A percentile compares a stretch with the other conserved stretches of the same genome.
Evolutionary conservation across 257 asterid species (phyloP).

Genomic region (Oldenlandia corymbosa): DNA sequence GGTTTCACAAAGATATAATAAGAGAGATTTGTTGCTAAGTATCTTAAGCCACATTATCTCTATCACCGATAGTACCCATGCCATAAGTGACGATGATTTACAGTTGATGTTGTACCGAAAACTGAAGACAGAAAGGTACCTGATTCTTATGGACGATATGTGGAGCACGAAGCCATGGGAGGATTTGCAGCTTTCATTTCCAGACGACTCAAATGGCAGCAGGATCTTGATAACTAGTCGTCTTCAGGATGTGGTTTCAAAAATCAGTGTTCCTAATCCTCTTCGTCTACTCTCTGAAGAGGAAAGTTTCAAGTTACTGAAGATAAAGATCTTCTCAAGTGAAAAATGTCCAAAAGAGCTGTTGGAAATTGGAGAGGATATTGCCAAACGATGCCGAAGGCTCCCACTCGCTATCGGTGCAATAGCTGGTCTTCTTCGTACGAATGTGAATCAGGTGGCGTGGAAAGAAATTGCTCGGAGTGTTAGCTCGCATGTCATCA

Average conservation of each 20-base stretch:
- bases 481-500: background rate
- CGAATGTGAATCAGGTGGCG: background rate
- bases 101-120: background rate
- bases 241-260: background rate
- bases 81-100: slow-evolving; percentile 4
- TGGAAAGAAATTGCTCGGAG: slow-evolving; percentile 2
- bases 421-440: background rate
- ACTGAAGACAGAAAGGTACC: background rate
- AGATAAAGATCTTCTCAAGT: background rate
- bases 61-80: background rate
- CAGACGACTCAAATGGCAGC: slow-evolving; percentile 8
- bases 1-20: too few relatives aligned
- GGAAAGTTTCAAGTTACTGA: slow-evolving; percentile 6
- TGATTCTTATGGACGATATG: slow-evolving; percentile 7
- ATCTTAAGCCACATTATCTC: slow-evolving; percentile 1
- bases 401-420: slow-evolving; percentile 8
- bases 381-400: slow-evolving; percentile 4
- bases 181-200: slow-evolving; percentile 2
- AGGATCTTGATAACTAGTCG: slow-evolving; percentile 13
- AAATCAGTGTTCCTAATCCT: background rate
- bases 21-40: slow-evolving; percentile 3
- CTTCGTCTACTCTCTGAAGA: background rate
- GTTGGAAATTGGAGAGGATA: background rate
- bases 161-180: slow-evolving; percentile 2
- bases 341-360: background rate